These are phyloP conservation scores for Monosporascus sp. DNA, from an alignment of 2,329 filamentous ascomycete genomes.

Conservation along the genomic window DNA sequence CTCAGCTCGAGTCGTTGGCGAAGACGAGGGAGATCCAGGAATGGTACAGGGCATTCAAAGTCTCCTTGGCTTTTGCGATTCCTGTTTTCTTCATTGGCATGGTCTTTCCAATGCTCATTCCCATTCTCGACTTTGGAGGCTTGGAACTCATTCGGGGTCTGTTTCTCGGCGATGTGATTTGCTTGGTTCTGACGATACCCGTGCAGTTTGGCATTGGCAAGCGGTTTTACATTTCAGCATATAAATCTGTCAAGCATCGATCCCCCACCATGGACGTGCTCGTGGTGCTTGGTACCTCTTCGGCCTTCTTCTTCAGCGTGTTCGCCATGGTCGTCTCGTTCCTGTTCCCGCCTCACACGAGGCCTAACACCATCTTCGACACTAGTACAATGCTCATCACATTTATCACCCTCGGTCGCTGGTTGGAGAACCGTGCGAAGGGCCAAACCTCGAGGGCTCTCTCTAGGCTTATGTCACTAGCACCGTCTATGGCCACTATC, in stretches of 20 bases:
- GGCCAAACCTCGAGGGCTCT: constrained; percentile 93
- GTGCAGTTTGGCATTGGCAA: constrained; percentile 95
- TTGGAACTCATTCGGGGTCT: constrained; percentile 65
- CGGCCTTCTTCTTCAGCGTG: constrained; percentile 93
- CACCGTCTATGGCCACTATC: constrained; percentile 94
- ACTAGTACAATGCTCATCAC: constrained; percentile 98
- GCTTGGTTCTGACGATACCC: constrained; percentile 77
- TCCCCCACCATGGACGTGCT: constrained; percentile 98
- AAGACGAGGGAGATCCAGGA: constrained; percentile 96
- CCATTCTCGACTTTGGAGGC: constrained; percentile 69
- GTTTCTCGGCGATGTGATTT: constrained; percentile 83
- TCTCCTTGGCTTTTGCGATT: constrained; percentile 74
- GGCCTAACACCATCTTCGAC: constrained; percentile 88
- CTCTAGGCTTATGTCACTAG: constrained; percentile 89
- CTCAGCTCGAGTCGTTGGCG: constrained; percentile 88
- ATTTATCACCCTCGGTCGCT: constrained; percentile 87
- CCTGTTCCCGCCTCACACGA: constrained; percentile 65
- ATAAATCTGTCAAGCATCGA: constrained; percentile 82
- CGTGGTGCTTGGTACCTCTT: constrained; percentile 86
- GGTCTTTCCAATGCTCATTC: constrained; percentile 83
- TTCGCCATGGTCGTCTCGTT: constrained; percentile 82
- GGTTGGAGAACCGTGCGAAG: constrained; percentile 89
- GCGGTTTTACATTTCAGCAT: constrained; percentile 91
- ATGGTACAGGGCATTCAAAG: constrained; percentile 76
- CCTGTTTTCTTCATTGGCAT: constrained; percentile 92